These are phyloP conservation scores for Heterobasidion parviporum DNA, from an alignment of 1,284 basidiomycete species.

Conservation along the genomic window DNA sequence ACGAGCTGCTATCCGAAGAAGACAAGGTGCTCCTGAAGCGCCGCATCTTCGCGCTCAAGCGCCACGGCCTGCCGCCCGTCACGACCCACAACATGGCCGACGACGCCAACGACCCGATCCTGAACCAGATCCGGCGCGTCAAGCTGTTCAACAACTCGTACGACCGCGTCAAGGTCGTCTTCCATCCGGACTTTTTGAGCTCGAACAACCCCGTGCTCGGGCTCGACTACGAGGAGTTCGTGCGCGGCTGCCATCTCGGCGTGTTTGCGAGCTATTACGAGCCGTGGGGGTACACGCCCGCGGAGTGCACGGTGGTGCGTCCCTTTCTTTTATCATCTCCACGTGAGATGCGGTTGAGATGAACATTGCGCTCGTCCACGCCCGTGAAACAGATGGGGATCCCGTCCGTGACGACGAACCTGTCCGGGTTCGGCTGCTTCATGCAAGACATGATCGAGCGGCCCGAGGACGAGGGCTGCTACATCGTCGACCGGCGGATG, in stretches of 20 bases:
- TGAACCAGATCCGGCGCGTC: constrained; percentile 91
- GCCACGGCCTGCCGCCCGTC: constrained; percentile 87
- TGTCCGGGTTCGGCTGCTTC: constrained; percentile 96
- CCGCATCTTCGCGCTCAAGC: constrained; percentile 92
- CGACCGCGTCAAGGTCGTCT: constrained; percentile 93
- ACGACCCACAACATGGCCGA: constrained; percentile 98
- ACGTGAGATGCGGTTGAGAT: constrained; percentile 5
- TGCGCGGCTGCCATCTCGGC: constrained; percentile 93
- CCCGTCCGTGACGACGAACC: constrained; percentile 93
- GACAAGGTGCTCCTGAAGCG: constrained; percentile 96
- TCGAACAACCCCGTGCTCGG: constrained; percentile 96
- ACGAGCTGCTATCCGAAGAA: constrained; percentile 79
- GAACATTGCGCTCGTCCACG: constrained; percentile 4
- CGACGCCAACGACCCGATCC: constrained; percentile 85
- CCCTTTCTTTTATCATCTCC: neutral
- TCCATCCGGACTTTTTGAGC: constrained; percentile 98
- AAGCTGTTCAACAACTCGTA: constrained; percentile 80
- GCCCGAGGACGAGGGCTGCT: constrained; percentile 82
- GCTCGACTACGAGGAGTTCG: constrained; percentile 98
- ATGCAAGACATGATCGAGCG: constrained; percentile 98
- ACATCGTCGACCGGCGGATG: constrained; percentile 90
- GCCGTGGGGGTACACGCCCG: constrained; percentile 88
- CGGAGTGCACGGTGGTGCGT: constrained; percentile 77
- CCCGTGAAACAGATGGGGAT: constrained; percentile 75
- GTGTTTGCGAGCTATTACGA: constrained; percentile 97